Percentiles rank a stretch among this genome's conserved stretches.
Evolutionary conservation across 345 rosid species (phyloP).

Genomic region (Salix arbutifolia): DNA sequence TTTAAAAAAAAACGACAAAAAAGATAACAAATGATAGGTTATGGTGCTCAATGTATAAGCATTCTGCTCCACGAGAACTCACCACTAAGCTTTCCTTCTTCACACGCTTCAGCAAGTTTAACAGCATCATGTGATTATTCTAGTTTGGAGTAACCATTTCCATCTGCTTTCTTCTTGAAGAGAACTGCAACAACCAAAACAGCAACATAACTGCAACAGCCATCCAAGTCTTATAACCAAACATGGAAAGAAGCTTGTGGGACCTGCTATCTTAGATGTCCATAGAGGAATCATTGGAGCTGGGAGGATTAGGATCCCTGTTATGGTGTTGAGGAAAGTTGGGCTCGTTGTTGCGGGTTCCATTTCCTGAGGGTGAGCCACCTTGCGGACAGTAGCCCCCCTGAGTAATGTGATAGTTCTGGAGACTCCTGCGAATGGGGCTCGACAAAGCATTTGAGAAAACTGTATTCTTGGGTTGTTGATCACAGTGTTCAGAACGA

Average conservation of each 20-base stretch:
- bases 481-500: conserved; percentile 60
- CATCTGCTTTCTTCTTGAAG: conserved; percentile 12
- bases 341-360: conserved; percentile 37
- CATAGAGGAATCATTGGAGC: conserved; percentile 82
- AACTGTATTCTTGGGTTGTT: conserved; percentile 66
- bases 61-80: conserved; percentile 21
- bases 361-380: conserved; percentile 38
- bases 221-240: conserved; percentile 7
- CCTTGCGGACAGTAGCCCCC: conserved; percentile 51
- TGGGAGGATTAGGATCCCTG: conserved; percentile 56
- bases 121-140: conserved; percentile 27
- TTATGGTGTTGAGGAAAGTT: conserved; percentile 46
- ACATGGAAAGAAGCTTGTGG: conserved; percentile 8
- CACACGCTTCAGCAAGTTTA: conserved; percentile 31
- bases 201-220: conserved; percentile 12
- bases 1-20: conserved; percentile 2
- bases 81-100: conserved; percentile 19
- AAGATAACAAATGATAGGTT: conserved; percentile 5
- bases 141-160: conserved; percentile 28
- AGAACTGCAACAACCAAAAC: conserved; percentile 6
- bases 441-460: conserved; percentile 87
- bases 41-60: conserved; percentile 15
- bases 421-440: conserved; percentile 66
- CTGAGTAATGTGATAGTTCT: conserved; percentile 60
- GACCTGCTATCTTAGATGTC: conserved; percentile 39